These are phyloP conservation scores for Pogostemon cablin DNA, from an alignment of 257 asterid species.

Conservation along the genomic window DNA sequence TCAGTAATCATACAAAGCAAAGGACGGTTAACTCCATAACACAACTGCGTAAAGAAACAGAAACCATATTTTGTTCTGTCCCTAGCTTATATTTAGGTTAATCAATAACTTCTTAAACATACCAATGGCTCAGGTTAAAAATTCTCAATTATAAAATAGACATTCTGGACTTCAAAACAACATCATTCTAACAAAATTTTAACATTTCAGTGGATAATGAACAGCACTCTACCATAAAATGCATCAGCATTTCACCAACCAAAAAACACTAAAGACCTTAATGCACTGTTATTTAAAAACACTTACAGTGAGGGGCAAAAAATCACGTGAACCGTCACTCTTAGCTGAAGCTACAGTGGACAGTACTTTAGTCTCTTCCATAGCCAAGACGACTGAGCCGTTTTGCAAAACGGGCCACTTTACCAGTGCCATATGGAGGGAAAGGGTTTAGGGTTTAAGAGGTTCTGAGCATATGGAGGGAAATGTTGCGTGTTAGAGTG, in stretches of 20 bases:
- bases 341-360: slow-evolving; percentile 81
- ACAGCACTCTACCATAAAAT: neutral
- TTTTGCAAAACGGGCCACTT: slow-evolving; percentile 89
- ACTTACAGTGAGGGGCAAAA: slow-evolving; percentile 91
- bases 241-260: neutral
- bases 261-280: neutral
- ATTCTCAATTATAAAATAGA: neutral
- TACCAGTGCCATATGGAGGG: slow-evolving; percentile 69
- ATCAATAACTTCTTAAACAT: neutral
- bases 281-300: neutral
- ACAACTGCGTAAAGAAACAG: neutral
- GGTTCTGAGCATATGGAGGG: slow-evolving; percentile 9
- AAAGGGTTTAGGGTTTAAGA: slow-evolving; percentile 39
- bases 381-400: slow-evolving; percentile 79
- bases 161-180: slow-evolving; percentile 9
- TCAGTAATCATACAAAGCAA: neutral
- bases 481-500: slow-evolving; percentile 21
- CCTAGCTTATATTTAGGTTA: neutral
- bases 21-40: neutral
- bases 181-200: neutral
- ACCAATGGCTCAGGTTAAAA: slow-evolving; percentile 6
- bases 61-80: neutral
- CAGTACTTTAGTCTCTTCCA: slow-evolving; percentile 90
- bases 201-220: neutral
- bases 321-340: slow-evolving; percentile 77